Base-by-base conservation (phyloP, 139 green algal genomes). In the Closterium sp. region DNA sequence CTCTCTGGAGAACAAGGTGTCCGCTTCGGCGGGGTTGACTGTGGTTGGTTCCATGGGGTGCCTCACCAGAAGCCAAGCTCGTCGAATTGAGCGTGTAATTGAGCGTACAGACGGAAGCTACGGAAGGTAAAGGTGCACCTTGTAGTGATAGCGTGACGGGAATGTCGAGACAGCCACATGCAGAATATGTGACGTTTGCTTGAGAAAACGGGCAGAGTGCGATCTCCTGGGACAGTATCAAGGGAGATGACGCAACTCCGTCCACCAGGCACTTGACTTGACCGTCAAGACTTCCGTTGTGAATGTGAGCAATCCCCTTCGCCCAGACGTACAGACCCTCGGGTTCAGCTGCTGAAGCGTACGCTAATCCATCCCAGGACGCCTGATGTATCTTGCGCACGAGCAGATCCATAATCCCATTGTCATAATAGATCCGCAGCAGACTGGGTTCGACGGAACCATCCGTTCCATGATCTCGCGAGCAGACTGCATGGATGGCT, bases 281-380 rank as follows among this genome's bases (percentile, higher is more conserved):
- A 66, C 81, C 81, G 81, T 85, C 19, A 16, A 31, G 30, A 85
- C n/a, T 85, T 85, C 28, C 81, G n/a, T 34, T 85, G 81, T 32
- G 5, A 85, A 32, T 9, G 81, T 85, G n/a, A 85, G 81, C n/a
- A 1, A 85, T 85, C 0, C 81, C 81, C 23, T 85, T 85, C n/a
- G 81, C 81, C 81, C 81, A 85, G n/a, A 85, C 81, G 31, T 85
- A 85, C 28, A 85, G 81, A 21, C 81, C 81, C 10, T 85, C 81
- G 21, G 81, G 81, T 32, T 85, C n/a, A 31, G 81, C n/a, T 85
- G 81, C 30, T 1, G 81, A 16, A 23, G 81, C 81, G 23, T 85
- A 85, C 81, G 31, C 81, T 32, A 85, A 25, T 66, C 43, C 43
- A 66, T 66, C 9, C 43, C 43, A 66, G 2, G 43, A 66, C 43